Percentiles rank a stretch among this genome's conserved stretches.
Conservation (phyloP, 306 rosid species). For the Cucumis melo region DNA sequence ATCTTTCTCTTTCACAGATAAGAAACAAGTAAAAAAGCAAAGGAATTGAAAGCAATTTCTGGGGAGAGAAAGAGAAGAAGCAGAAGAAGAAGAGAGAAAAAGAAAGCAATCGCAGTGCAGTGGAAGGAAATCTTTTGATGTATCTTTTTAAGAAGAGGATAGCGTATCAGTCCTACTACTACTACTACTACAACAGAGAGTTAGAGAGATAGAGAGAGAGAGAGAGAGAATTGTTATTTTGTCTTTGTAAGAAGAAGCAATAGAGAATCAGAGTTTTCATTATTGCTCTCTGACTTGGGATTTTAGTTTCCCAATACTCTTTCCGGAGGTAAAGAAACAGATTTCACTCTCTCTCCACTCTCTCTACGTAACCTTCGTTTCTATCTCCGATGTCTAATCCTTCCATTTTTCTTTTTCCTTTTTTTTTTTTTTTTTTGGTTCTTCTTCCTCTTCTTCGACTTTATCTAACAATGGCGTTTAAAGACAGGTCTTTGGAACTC, state of each 20-base stretch:
- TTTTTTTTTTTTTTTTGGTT: background rate
- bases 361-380: conserved; percentile 4
- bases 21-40: background rate
- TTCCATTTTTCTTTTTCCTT: background rate
- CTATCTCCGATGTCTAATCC: background rate
- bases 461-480: background rate
- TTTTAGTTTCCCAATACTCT: conserved; percentile 51
- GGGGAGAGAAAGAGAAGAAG: background rate
- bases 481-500: background rate
- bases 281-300: conserved; percentile 69
- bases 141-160: conserved; percentile 39
- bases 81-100: background rate
- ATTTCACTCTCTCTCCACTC: conserved; percentile 7
- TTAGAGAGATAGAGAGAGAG: background rate
- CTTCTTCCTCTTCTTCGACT: background rate
- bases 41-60: background rate
- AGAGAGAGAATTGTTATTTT: background rate
- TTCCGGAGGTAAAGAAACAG: conserved; percentile 19
- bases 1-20: background rate
- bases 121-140: conserved; percentile 28
- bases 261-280: conserved; percentile 20
- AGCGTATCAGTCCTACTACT: conserved; percentile 27
- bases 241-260: background rate
- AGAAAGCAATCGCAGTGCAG: conserved; percentile 7
- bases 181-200: background rate